These are phyloP conservation scores for Cladophialophora carrionii DNA, from an alignment of 2,329 filamentous ascomycete genomes.

Conservation along the genomic window DNA sequence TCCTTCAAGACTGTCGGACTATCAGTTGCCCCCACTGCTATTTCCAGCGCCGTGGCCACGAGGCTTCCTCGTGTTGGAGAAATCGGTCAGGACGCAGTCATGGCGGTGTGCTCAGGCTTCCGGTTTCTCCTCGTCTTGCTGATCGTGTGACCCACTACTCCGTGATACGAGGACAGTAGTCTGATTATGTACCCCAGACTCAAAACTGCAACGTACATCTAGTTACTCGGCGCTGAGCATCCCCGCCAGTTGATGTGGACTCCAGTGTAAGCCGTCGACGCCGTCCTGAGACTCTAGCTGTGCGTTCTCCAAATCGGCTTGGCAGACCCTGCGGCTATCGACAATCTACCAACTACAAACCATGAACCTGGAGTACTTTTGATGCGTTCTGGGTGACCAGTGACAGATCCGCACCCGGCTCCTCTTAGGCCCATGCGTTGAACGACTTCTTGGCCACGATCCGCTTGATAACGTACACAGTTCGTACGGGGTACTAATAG, in stretches of 20 bases:
- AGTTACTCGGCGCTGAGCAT: neutral
- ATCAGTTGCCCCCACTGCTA: constrained; percentile 10
- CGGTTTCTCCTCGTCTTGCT: constrained; percentile 23
- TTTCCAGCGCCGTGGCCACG: constrained; percentile 10
- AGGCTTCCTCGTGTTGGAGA: constrained; percentile 11
- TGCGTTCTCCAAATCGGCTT: neutral
- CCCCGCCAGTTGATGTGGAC: neutral
- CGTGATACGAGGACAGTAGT: neutral
- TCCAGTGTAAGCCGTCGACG: neutral
- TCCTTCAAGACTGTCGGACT: constrained; percentile 14
- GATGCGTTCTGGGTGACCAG: neutral
- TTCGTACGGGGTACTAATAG: no score
- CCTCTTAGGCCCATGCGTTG: neutral
- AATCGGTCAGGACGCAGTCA: constrained; percentile 6
- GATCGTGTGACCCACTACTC: constrained; percentile 22
- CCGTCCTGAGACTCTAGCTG: neutral
- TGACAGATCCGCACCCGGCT: neutral
- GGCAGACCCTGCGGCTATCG: neutral
- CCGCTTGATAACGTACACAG: neutral
- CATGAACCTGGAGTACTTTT: neutral
- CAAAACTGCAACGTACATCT: constrained; percentile 25
- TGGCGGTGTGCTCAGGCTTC: constrained; percentile 20
- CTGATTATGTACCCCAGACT: constrained; percentile 23
- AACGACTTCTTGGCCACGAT: neutral
- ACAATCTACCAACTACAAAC: neutral